Conservation (phyloP, 2,329 filamentous ascomycete species). For the Hypoxylon sp. region DNA sequence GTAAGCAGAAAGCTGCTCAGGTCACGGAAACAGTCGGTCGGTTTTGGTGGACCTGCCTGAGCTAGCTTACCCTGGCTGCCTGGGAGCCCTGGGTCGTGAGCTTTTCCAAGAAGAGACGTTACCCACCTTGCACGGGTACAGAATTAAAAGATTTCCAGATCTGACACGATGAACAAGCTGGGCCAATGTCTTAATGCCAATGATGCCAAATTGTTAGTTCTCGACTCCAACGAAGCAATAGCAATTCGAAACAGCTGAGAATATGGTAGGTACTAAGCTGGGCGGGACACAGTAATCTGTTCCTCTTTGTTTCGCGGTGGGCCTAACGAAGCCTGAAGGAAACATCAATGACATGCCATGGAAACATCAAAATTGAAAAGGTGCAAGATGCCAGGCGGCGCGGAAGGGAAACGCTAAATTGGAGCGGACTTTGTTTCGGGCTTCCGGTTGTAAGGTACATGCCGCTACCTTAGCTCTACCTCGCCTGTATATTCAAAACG, state of each 20-base stretch:
- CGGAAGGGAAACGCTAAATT: conserved; percentile 25
- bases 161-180: conserved; percentile 30
- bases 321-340: conserved; percentile 28
- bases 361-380: conserved; percentile 32
- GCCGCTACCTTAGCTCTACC: not conserved
- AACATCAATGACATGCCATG: conserved; percentile 33
- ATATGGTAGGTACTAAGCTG: conserved; percentile 18
- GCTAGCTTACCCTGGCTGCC: conserved; percentile 8
- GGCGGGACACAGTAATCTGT: conserved; percentile 30
- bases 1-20: conserved; percentile 19
- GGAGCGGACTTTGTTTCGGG: conserved; percentile 40
- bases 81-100: not conserved
- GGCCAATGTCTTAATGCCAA: conserved; percentile 21
- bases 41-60: conserved; percentile 18
- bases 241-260: conserved; percentile 11
- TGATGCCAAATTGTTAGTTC: conserved; percentile 24
- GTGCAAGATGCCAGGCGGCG: conserved; percentile 21
- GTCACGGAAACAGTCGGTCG: conserved; percentile 33
- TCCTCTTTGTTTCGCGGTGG: conserved; percentile 28
- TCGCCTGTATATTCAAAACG: conserved; percentile 29
- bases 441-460: conserved; percentile 29
- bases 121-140: conserved; percentile 31
- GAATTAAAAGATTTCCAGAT: conserved; percentile 29
- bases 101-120: conserved; percentile 33
- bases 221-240: conserved; percentile 32